phyloP scores from a whole-genome alignment of 2,329 filamentous ascomycete species.

The Calonectria crousiana region DNA sequence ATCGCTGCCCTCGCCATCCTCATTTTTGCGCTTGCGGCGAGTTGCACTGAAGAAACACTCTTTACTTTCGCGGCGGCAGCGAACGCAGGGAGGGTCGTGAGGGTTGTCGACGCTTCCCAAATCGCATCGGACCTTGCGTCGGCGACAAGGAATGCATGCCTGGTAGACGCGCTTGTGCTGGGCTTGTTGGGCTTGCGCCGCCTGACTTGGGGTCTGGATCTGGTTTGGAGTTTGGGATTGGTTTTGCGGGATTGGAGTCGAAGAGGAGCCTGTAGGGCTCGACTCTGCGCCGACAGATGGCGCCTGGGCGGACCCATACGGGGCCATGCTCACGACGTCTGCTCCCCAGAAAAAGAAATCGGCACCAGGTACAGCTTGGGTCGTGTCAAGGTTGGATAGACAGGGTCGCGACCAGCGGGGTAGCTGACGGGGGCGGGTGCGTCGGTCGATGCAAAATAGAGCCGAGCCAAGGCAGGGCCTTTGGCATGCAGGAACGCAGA shows the following conservation, averaged over 20 bases:
- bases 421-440: conserved; percentile 10
- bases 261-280: conserved; percentile 40
- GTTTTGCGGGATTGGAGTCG: conserved; percentile 31
- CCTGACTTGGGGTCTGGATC: conserved; percentile 30
- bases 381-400: conserved; percentile 18
- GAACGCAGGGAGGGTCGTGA: conserved; percentile 91
- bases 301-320: conserved; percentile 39
- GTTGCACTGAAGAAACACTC: conserved; percentile 98
- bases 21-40: conserved; percentile 87
- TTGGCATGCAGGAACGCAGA: conserved; percentile 20
- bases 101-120: conserved; percentile 89
- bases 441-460: background rate
- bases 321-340: conserved; percentile 35
- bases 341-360: conserved; percentile 8
- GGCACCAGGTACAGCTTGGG: conserved; percentile 16
- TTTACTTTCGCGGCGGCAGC: conserved; percentile 94
- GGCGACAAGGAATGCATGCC: conserved; percentile 72
- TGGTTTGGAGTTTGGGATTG: conserved; percentile 37
- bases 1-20: conserved; percentile 65
- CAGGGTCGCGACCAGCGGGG: conserved; percentile 18
- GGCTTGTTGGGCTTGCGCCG: conserved; percentile 29
- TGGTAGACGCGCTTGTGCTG: conserved; percentile 74
- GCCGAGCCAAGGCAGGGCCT: conserved; percentile 5
- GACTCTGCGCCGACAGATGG: conserved; percentile 40
- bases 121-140: conserved; percentile 73